phyloP scores from a whole-genome alignment of 2,329 filamentous ascomycete genomes.

The Simplicillium aogashimaense region DNA sequence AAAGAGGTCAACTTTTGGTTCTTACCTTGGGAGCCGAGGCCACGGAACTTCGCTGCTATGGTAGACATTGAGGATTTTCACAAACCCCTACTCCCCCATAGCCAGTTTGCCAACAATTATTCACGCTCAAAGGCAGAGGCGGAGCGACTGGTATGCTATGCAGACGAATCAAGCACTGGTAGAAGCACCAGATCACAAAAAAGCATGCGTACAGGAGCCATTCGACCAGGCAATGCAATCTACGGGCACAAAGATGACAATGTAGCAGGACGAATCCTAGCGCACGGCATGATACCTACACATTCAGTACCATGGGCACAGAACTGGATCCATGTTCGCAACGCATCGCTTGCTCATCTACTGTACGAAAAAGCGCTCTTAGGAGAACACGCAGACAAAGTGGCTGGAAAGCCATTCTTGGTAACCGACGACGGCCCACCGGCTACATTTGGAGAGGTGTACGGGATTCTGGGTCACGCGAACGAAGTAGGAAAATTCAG shows the following conservation, averaged over 20 bases:
- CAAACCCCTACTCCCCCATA: constrained; percentile 24
- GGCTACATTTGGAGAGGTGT: constrained; percentile 27
- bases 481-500: constrained; percentile 18
- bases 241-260: constrained; percentile 38
- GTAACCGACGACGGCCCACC: constrained; percentile 41
- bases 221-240: constrained; percentile 43
- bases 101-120: constrained; percentile 39
- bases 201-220: constrained; percentile 39
- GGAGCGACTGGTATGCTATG: constrained; percentile 37
- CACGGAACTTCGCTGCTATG: constrained; percentile 31
- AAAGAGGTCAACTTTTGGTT: constrained; percentile 30
- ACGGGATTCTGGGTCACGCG: constrained; percentile 19
- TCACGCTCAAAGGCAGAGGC: constrained; percentile 39
- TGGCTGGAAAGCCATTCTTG: constrained; percentile 36
- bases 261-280: constrained; percentile 28
- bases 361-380: constrained; percentile 41
- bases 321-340: constrained; percentile 38
- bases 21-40: constrained; percentile 29
- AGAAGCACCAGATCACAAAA: constrained; percentile 8
- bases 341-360: constrained; percentile 44
- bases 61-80: constrained; percentile 34
- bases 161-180: constrained; percentile 18
- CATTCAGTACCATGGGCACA: constrained; percentile 36
- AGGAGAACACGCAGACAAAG: constrained; percentile 19
- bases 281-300: constrained; percentile 23